Evolutionary conservation across 495 filamentous ascomycete genomes (phyloP).

Genomic region (Penicillium pulvis): DNA sequence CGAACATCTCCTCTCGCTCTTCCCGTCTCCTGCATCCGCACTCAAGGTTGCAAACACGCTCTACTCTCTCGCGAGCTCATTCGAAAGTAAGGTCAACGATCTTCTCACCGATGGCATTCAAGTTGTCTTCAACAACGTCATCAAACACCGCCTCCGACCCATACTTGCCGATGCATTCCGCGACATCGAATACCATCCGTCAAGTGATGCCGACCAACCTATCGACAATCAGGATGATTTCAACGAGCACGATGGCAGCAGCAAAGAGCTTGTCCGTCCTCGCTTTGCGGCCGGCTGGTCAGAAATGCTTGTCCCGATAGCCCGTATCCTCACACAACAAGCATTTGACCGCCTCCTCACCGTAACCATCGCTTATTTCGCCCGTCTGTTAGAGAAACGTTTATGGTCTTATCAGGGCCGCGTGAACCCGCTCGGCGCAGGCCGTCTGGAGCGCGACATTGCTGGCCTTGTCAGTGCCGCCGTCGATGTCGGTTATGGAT

Average conservation of each 20-base stretch:
- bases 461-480: conserved; percentile 75
- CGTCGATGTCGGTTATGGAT: conserved; percentile 60
- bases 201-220: conserved; percentile 45
- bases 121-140: conserved; percentile 83
- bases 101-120: conserved; percentile 78
- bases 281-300: conserved; percentile 84
- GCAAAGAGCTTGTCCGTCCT: conserved; percentile 59
- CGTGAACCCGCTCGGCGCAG: conserved; percentile 80
- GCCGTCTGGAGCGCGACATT: conserved; percentile 86
- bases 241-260: conserved; percentile 43
- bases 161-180: conserved; percentile 87
- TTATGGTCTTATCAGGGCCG: conserved; percentile 83
- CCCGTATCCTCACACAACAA: conserved; percentile 76
- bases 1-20: conserved; percentile 59
- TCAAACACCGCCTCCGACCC: conserved; percentile 83
- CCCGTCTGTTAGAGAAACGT: conserved; percentile 81
- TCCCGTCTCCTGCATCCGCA: conserved; percentile 77
- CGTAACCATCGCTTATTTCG: conserved; percentile 70
- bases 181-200: conserved; percentile 77
- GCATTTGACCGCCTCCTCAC: conserved; percentile 73
- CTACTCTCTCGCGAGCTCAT: conserved; percentile 66
- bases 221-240: conserved; percentile 25
- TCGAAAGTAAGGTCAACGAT: conserved; percentile 75
- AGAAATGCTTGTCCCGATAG: conserved; percentile 76
- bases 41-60: conserved; percentile 66